Evolutionary conservation across 228 moss, liverwort and hornwort genomes (phyloP).

Genomic region (Sphagnum fallax): DNA sequence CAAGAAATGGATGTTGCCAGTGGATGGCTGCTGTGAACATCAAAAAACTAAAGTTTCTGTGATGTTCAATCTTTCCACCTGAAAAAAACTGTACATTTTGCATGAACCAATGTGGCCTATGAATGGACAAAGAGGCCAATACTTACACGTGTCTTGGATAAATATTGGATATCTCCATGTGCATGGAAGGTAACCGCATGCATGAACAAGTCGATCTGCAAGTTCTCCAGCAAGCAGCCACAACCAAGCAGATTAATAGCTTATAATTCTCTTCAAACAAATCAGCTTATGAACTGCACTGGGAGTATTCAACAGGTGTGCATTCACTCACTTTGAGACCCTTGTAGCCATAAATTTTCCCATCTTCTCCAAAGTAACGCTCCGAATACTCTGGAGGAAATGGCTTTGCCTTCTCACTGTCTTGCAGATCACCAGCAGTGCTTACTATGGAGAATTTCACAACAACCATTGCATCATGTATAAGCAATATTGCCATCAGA

Average conservation of each 20-base stretch:
- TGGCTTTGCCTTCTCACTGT: constrained; percentile 41
- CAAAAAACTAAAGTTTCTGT: too few relatives aligned
- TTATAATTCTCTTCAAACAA: not conserved
- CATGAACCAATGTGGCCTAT: too few relatives aligned
- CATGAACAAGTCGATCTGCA: constrained; percentile 90
- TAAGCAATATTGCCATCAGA: not conserved
- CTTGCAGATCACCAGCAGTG: constrained; percentile 46
- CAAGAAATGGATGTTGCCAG: too few relatives aligned
- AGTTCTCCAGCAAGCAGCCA: not conserved
- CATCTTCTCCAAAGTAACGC: constrained; percentile 77
- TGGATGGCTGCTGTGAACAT: too few relatives aligned
- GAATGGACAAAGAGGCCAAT: too few relatives aligned
- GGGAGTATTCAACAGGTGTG: too few relatives aligned
- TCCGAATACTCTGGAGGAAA: constrained; percentile 77
- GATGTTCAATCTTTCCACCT: too few relatives aligned
- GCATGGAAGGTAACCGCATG: constrained; percentile 71
- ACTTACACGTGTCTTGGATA: constrained; percentile 46
- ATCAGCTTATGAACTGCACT: not conserved
- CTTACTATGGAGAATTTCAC: constrained; percentile 31
- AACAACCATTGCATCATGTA: not conserved
- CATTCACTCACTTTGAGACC: constrained; percentile 47
- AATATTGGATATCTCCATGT: constrained; percentile 62
- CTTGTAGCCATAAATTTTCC: constrained; percentile 69
- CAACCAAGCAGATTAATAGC: not conserved
- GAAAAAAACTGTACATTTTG: too few relatives aligned